Evolutionary conservation across 495 filamentous ascomycete genomes (phyloP).

Genomic region (Hypoxylon trugodes): DNA sequence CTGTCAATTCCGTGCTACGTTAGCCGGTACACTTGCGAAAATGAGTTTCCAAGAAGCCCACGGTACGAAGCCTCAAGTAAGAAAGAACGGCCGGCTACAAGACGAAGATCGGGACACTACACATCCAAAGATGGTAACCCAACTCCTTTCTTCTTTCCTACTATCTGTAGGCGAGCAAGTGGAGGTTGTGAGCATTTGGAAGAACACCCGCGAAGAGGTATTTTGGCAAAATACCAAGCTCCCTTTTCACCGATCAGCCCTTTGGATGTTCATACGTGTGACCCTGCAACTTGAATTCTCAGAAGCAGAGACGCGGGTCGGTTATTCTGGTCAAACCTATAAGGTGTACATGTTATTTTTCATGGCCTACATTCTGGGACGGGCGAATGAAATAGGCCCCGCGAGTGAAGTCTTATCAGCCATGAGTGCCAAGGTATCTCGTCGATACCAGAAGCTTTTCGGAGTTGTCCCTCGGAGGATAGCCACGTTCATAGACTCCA

Average conservation of each 20-base stretch:
- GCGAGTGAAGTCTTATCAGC: constrained; percentile 48
- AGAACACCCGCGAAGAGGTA: constrained; percentile 69
- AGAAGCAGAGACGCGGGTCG: neutral
- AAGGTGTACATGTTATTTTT: constrained; percentile 66
- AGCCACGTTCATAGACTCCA: constrained; percentile 31
- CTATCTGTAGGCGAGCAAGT: constrained; percentile 49
- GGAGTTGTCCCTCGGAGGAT: neutral
- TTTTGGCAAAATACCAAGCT: constrained; percentile 50
- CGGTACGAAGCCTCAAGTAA: constrained; percentile 48
- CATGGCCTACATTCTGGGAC: constrained; percentile 51
- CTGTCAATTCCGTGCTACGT: constrained; percentile 43
- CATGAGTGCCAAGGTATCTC: constrained; percentile 61
- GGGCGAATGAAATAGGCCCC: constrained; percentile 10
- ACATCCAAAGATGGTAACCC: constrained; percentile 64
- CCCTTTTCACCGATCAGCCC: constrained; percentile 65
- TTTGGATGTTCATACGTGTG: constrained; percentile 69
- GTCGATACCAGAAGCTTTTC: constrained; percentile 58
- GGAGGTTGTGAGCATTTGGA: constrained; percentile 52
- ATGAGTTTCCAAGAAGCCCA: constrained; percentile 54
- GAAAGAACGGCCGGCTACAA: constrained; percentile 50
- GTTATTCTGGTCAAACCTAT: constrained; percentile 47
- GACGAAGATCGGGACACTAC: constrained; percentile 63
- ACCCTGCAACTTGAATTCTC: constrained; percentile 52
- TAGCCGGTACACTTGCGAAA: constrained; percentile 53
- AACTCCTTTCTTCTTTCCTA: constrained; percentile 61